These are phyloP conservation scores for Penicillium ochrochloron DNA, from an alignment of 495 filamentous ascomycete genomes.

Conservation along the genomic window DNA sequence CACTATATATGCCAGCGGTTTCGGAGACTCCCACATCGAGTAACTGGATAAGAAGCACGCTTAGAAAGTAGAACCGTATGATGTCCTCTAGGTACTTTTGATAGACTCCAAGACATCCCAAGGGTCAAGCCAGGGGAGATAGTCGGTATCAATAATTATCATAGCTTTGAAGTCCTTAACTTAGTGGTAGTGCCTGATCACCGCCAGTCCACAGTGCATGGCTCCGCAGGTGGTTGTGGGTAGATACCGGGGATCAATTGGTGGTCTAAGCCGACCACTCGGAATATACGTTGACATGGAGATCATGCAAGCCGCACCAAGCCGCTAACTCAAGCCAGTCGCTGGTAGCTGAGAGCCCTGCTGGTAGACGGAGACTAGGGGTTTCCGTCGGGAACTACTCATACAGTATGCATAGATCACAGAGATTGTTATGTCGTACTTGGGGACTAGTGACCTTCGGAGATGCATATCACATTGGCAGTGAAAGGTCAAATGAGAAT, in stretches of 20 bases:
- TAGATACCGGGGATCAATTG: not conserved
- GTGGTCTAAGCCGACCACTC: not conserved
- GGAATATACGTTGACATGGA: not conserved
- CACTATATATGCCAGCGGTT: no score
- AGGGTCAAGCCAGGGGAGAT: no score
- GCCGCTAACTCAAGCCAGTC: not conserved
- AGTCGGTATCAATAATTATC: no score
- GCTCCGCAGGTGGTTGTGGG: constrained; percentile 14
- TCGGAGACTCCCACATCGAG: no score
- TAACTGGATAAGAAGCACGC: no score
- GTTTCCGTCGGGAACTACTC: not conserved
- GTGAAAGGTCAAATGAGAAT: not conserved
- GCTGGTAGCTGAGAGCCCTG: not conserved
- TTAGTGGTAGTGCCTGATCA: no score
- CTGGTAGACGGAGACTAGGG: not conserved
- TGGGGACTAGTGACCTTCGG: not conserved
- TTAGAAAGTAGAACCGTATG: no score
- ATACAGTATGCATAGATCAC: not conserved
- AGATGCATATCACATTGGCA: not conserved
- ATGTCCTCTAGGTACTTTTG: no score
- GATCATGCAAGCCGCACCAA: not conserved
- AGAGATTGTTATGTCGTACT: not conserved
- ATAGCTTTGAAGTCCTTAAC: no score
- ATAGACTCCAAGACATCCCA: no score
- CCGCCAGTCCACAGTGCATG: no score